Conservation (phyloP, 164 flowering plant genomes). For the Vitis rupestris region DNA sequence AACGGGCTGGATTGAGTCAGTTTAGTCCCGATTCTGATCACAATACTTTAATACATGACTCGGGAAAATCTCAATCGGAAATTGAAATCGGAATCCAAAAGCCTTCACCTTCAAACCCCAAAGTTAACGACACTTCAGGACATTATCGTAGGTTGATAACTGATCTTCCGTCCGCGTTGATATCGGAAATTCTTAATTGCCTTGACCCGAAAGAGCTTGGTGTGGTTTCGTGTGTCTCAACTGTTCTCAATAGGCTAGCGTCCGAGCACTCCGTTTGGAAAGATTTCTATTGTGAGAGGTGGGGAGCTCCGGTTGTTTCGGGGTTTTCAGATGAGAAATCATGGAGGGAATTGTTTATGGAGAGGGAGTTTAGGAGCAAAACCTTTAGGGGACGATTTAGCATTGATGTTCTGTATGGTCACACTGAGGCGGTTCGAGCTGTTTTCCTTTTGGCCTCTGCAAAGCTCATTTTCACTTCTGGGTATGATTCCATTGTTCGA, state of each 20-base stretch:
- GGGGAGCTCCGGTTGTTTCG: constrained; percentile 65
- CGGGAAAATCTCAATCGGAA: no score
- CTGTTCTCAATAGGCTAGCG: constrained; percentile 56
- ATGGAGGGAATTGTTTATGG: constrained; percentile 87
- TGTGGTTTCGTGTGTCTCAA: constrained; percentile 78
- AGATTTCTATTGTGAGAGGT: constrained; percentile 79
- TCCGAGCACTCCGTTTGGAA: constrained; percentile 86
- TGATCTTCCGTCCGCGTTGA: constrained; percentile 79
- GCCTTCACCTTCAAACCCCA: no score
- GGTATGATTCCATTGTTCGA: constrained; percentile 73
- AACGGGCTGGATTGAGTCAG: no score
- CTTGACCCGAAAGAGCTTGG: constrained; percentile 88
- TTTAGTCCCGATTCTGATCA: no score
- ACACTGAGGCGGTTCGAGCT: constrained; percentile 76
- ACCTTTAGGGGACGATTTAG: constrained; percentile 73
- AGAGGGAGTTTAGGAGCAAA: constrained; percentile 80
- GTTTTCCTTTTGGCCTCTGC: constrained; percentile 71
- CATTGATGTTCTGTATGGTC: constrained; percentile 72
- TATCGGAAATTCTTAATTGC: constrained; percentile 70
- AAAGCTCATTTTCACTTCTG: constrained; percentile 74
- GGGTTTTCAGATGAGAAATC: constrained; percentile 50
- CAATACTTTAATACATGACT: no score
- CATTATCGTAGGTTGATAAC: constrained; percentile 36
- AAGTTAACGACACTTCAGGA: constrained; percentile 19
- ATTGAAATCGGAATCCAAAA: no score